Evolutionary conservation across 2,329 filamentous ascomycete genomes (phyloP).

Genomic region (Fusarium albosuccineum): DNA sequence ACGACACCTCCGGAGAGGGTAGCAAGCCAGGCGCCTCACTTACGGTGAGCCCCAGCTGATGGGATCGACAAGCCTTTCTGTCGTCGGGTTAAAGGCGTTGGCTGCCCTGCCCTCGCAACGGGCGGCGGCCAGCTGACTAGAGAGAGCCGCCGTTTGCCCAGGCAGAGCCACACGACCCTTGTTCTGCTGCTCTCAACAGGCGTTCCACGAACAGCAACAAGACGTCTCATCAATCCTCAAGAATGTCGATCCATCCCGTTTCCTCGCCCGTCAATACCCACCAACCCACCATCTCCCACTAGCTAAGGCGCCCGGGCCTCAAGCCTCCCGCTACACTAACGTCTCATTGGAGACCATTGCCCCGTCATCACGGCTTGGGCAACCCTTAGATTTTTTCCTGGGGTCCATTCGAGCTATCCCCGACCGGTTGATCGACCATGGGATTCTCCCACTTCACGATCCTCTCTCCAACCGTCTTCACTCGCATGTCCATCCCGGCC

Average conservation of each 20-base stretch:
- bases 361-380: constrained; percentile 32
- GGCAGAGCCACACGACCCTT: constrained; percentile 8
- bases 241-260: constrained; percentile 40
- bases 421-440: constrained; percentile 33
- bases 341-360: constrained; percentile 35
- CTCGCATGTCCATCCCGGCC: constrained; percentile 17
- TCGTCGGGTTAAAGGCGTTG: constrained; percentile 12
- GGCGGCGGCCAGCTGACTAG: constrained; percentile 13
- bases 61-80: constrained; percentile 16
- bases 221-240: constrained; percentile 27
- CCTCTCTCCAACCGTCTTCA: constrained; percentile 19
- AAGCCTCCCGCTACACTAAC: constrained; percentile 47
- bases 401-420: constrained; percentile 20
- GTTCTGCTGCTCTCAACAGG: constrained; percentile 7
- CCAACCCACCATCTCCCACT: constrained; percentile 25
- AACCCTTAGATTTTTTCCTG: constrained; percentile 29
- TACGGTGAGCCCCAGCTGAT: constrained; percentile 11
- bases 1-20: background rate
- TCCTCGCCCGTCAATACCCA: constrained; percentile 22
- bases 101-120: constrained; percentile 10
- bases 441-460: constrained; percentile 39
- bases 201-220: constrained; percentile 18
- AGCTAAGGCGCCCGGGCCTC: constrained; percentile 35
- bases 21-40: constrained; percentile 3
- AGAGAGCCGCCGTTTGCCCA: constrained; percentile 14